Evolutionary conservation across 106 monocot species (phyloP).

Genomic region (Phalaenopsis equestris): DNA sequence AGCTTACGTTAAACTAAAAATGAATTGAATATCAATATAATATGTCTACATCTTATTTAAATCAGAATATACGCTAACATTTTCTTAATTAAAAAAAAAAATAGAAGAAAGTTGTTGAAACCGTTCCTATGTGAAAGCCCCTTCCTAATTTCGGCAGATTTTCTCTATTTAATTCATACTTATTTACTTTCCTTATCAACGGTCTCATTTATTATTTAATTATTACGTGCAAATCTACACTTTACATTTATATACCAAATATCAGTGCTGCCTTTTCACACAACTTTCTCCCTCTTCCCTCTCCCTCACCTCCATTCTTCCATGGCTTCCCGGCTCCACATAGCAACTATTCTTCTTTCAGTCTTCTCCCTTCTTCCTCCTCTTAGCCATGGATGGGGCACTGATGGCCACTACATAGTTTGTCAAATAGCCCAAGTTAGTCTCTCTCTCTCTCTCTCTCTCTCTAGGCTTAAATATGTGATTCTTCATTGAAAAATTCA

Average conservation of each 20-base stretch:
- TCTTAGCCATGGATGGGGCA: constrained; percentile 38
- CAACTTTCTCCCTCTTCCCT: neutral
- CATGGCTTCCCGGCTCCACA: neutral
- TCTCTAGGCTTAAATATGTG: too few relatives aligned
- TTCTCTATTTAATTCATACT: neutral
- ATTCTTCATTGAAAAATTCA: too few relatives aligned
- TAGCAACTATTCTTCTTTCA: neutral
- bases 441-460: too few relatives aligned
- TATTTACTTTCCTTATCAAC: neutral
- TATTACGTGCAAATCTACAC: neutral
- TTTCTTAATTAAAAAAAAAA: neutral
- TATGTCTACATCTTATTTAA: too few relatives aligned
- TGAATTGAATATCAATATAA: too few relatives aligned
- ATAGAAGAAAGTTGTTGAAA: neutral
- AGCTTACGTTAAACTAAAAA: too few relatives aligned
- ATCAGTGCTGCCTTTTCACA: neutral
- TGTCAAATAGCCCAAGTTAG: constrained; percentile 55
- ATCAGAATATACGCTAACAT: too few relatives aligned
- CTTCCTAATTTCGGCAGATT: neutral
- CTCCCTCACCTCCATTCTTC: neutral
- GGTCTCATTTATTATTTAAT: neutral
- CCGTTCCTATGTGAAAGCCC: neutral
- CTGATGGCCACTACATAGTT: constrained; percentile 44
- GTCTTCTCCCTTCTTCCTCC: constrained; percentile 18
- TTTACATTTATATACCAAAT: neutral